Conservation (phyloP, 108 stramenopile genomes). For the Conticribra weissflogii region DNA sequence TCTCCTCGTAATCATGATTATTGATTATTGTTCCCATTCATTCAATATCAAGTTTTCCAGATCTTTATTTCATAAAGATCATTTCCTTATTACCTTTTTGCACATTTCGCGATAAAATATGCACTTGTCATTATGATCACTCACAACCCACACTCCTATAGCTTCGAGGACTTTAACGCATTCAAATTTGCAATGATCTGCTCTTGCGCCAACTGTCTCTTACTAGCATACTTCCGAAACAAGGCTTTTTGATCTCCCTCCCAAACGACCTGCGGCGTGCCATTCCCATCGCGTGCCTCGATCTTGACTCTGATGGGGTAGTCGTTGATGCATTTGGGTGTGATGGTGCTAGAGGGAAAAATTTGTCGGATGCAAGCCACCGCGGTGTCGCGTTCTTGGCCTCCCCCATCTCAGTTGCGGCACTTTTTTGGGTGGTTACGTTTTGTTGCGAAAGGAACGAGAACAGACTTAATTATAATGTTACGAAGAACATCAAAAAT, state of each 20-base stretch:
- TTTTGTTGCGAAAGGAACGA: not conserved
- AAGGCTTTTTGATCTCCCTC: conserved; percentile 39
- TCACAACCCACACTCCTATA: not conserved
- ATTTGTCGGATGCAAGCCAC: conserved; percentile 31
- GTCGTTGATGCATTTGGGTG: conserved; percentile 17
- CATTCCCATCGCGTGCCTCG: conserved; percentile 9
- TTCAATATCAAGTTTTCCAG: too few species aligned
- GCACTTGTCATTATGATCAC: too few species aligned
- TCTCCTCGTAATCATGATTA: too few species aligned
- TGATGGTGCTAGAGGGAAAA: conserved; percentile 27
- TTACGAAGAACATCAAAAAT: not conserved
- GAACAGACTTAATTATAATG: not conserved
- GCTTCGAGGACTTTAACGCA: not conserved
- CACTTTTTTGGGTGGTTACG: conserved; percentile 5
- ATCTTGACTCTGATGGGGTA: conserved; percentile 44
- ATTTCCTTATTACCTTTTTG: too few species aligned
- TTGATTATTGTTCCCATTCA: too few species aligned
- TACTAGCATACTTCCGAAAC: conserved; percentile 41
- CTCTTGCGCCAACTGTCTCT: conserved; percentile 23
- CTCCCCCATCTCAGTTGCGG: conserved; percentile 51
- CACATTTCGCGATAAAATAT: too few species aligned
- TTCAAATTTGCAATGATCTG: conserved; percentile 32
- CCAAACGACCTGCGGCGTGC: conserved; percentile 22
- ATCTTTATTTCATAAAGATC: too few species aligned
- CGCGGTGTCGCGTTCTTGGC: conserved; percentile 48